A percentile compares a stretch with the other conserved stretches of the same genome.
Conservation (phyloP, 139 green algal genomes). For the Chlamydomonas incerta region DNA sequence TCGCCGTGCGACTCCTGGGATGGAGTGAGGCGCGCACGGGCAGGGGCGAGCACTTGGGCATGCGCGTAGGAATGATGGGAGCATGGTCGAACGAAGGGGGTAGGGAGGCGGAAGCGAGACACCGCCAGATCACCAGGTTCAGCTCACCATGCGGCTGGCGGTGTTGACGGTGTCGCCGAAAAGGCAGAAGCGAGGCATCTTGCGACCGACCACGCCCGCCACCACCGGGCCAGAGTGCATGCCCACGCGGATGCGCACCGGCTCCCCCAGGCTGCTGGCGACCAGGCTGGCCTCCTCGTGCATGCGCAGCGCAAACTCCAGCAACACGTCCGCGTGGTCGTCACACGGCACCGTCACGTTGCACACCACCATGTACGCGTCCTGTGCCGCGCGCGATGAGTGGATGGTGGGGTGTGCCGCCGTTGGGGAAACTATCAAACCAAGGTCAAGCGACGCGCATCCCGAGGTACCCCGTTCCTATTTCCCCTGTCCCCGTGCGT, state of each 20-base stretch:
- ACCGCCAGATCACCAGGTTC: background rate
- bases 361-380: conserved; percentile 30
- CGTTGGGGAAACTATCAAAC: no score
- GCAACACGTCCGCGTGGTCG: conserved; percentile 7
- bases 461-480: no score
- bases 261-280: conserved; percentile 18
- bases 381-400: background rate
- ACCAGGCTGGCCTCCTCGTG: background rate
- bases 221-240: conserved; percentile 42
- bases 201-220: conserved; percentile 52
- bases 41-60: background rate
- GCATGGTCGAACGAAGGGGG: no score
- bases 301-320: conserved; percentile 33
- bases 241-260: conserved; percentile 31
- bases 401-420: background rate
- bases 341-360: background rate
- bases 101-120: background rate
- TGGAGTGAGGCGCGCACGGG: background rate
- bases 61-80: background rate
- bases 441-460: no score
- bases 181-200: conserved; percentile 51
- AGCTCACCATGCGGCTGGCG: background rate
- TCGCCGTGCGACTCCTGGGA: conserved; percentile 25
- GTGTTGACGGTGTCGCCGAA: conserved; percentile 51
- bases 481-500: no score